phyloP scores from a whole-genome alignment of 805 yeast species.

The Candida nanaspora region DNA sequence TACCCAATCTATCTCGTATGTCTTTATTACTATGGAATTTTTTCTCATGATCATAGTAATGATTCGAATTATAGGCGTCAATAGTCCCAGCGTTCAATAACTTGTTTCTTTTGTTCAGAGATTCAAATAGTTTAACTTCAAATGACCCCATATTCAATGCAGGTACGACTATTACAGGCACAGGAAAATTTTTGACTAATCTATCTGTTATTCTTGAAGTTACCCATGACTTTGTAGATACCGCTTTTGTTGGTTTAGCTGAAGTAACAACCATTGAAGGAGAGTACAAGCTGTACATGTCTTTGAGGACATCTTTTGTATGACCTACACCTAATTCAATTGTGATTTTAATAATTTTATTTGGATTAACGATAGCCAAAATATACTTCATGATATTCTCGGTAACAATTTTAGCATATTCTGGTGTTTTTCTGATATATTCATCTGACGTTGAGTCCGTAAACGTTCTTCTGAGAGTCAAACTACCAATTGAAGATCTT shows the following conservation, averaged over 20 bases:
- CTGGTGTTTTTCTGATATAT: constrained; percentile 36
- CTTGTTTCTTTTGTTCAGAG: constrained; percentile 18
- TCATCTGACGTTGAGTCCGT: constrained; percentile 17
- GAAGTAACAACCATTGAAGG: constrained; percentile 54
- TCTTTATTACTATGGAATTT: neutral
- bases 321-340: constrained; percentile 57
- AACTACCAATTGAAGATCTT: constrained; percentile 9
- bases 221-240: constrained; percentile 51
- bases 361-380: constrained; percentile 37
- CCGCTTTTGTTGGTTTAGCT: constrained; percentile 42
- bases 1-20: neutral
- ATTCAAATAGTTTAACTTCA: constrained; percentile 36
- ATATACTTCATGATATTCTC: constrained; percentile 47
- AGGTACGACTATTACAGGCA: constrained; percentile 64
- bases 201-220: constrained; percentile 59
- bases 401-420: constrained; percentile 36
- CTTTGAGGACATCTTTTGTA: constrained; percentile 48
- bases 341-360: constrained; percentile 40
- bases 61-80: neutral
- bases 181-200: constrained; percentile 53
- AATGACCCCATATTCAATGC: constrained; percentile 49
- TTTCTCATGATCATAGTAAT: constrained; percentile 5
- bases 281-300: constrained; percentile 52
- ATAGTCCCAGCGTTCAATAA: constrained; percentile 4
- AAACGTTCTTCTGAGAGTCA: constrained; percentile 7